Conservation (phyloP, 2,329 filamentous ascomycete genomes). For the Hypoxylon sp. region DNA sequence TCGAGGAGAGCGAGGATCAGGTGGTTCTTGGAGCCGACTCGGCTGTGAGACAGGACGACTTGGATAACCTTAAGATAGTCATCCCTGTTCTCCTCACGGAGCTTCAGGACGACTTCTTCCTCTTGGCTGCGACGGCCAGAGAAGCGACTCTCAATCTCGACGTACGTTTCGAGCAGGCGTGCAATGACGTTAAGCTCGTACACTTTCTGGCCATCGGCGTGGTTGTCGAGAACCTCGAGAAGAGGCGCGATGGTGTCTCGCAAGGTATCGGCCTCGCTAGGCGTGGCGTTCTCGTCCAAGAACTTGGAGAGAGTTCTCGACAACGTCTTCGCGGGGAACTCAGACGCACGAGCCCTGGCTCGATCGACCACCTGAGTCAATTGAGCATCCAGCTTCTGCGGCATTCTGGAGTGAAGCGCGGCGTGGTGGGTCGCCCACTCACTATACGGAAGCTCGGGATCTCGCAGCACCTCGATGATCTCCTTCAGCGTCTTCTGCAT, state of each 20-base stretch:
- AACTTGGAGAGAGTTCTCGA: conserved; percentile 87
- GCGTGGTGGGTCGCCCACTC: conserved; percentile 97
- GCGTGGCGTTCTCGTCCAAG: conserved; percentile 82
- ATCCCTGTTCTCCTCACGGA: conserved; percentile 96
- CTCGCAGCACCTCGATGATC: conserved; percentile 86
- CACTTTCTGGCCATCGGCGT: conserved; percentile 86
- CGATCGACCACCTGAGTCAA: conserved; percentile 89
- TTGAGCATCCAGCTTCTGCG: conserved; percentile 84
- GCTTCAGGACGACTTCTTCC: conserved; percentile 90
- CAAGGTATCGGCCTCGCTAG: conserved; percentile 76
- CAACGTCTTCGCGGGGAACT: conserved; percentile 92
- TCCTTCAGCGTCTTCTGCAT: conserved; percentile 89
- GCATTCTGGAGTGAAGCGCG: conserved; percentile 96
- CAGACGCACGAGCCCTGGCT: conserved; percentile 76
- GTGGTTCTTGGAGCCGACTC: conserved; percentile 92
- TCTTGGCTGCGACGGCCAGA: conserved; percentile 84
- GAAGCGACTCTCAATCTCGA: conserved; percentile 85
- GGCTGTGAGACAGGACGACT: conserved; percentile 91
- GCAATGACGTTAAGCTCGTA: conserved; percentile 88
- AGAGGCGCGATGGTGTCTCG: conserved; percentile 78
- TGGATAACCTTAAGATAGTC: conserved; percentile 85
- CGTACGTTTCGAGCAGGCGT: conserved; percentile 81
- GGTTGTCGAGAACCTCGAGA: conserved; percentile 78
- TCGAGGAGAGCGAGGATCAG: conserved; percentile 90
- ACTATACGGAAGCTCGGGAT: conserved; percentile 91